These are phyloP conservation scores for Penicillium dipodomyicola DNA, from an alignment of 495 filamentous ascomycete genomes.

Conservation along the genomic window DNA sequence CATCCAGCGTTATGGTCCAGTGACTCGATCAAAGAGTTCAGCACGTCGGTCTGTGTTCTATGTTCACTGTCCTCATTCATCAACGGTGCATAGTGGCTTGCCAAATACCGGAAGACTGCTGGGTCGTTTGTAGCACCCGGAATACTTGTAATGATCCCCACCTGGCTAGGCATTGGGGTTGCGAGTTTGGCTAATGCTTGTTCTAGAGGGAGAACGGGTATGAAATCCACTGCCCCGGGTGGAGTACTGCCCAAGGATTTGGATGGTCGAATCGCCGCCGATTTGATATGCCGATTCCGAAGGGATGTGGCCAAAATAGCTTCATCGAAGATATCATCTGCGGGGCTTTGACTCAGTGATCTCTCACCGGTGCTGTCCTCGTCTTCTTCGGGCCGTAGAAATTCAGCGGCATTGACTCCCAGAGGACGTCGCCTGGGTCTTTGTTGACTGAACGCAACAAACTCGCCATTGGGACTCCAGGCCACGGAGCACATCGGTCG, in stretches of 20 bases:
- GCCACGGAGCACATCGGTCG: constrained; percentile 45
- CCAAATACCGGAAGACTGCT: constrained; percentile 57
- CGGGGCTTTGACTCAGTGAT: constrained; percentile 62
- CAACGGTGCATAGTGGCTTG: constrained; percentile 54
- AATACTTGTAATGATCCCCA: constrained; percentile 60
- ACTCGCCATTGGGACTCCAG: constrained; percentile 47
- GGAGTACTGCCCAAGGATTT: constrained; percentile 55
- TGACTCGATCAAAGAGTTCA: constrained; percentile 51
- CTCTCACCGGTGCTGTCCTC: constrained; percentile 35
- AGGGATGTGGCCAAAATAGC: constrained; percentile 53
- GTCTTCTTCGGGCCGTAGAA: constrained; percentile 34
- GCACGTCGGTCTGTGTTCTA: constrained; percentile 33
- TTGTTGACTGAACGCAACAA: constrained; percentile 50
- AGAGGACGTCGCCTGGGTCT: constrained; percentile 41
- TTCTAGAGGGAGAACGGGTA: constrained; percentile 57
- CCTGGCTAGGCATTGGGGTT: constrained; percentile 53
- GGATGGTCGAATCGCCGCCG: constrained; percentile 31
- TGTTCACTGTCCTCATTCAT: constrained; percentile 25
- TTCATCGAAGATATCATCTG: constrained; percentile 62
- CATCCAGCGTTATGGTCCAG: constrained; percentile 61
- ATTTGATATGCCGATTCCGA: constrained; percentile 39
- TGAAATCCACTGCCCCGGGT: constrained; percentile 48
- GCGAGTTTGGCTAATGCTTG: constrained; percentile 57
- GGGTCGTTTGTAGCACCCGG: constrained; percentile 52
- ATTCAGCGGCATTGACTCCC: constrained; percentile 37